phyloP scores from a whole-genome alignment of 768 basidiomycete species.

The Mycena leptocephala region DNA sequence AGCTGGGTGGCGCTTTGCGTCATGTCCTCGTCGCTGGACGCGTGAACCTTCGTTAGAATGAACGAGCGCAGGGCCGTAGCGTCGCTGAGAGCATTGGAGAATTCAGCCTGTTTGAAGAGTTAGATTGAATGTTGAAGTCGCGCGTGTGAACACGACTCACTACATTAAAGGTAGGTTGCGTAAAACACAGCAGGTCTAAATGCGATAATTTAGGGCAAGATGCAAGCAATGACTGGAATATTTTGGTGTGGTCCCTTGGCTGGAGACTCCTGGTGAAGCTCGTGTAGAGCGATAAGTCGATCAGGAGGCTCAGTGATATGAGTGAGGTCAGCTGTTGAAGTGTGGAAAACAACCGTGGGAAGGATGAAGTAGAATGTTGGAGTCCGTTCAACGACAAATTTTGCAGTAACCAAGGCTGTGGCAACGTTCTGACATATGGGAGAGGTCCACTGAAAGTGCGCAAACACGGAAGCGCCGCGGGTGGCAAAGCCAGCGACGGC shows the following conservation, averaged over 20 bases:
- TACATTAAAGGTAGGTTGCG: constrained; percentile 52
- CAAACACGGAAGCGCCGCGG: constrained; percentile 45
- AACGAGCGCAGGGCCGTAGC: constrained; percentile 52
- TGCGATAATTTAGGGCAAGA: constrained; percentile 51
- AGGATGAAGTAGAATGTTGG: constrained; percentile 50
- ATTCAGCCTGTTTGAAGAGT: constrained; percentile 46
- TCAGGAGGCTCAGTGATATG: constrained; percentile 50
- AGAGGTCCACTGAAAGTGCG: constrained; percentile 51
- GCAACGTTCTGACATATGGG: constrained; percentile 48
- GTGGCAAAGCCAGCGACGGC: constrained; percentile 40
- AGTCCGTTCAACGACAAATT: constrained; percentile 51
- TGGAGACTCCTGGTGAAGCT: constrained; percentile 33
- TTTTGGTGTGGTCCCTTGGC: constrained; percentile 48
- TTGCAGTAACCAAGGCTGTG: constrained; percentile 46
- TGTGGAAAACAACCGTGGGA: constrained; percentile 49
- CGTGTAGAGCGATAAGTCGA: constrained; percentile 53
- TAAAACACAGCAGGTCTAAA: constrained; percentile 54
- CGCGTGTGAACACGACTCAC: constrained; percentile 42
- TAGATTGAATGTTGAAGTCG: constrained; percentile 5
- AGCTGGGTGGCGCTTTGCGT: constrained; percentile 47
- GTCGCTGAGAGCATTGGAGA: constrained; percentile 47
- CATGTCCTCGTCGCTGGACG: constrained; percentile 54
- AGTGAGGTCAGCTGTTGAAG: constrained; percentile 49
- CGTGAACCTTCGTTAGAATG: constrained; percentile 53
- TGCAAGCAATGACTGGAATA: constrained; percentile 47